Conservation (phyloP, 805 yeast species). For the Cyberlindnera sargentensis region DNA sequence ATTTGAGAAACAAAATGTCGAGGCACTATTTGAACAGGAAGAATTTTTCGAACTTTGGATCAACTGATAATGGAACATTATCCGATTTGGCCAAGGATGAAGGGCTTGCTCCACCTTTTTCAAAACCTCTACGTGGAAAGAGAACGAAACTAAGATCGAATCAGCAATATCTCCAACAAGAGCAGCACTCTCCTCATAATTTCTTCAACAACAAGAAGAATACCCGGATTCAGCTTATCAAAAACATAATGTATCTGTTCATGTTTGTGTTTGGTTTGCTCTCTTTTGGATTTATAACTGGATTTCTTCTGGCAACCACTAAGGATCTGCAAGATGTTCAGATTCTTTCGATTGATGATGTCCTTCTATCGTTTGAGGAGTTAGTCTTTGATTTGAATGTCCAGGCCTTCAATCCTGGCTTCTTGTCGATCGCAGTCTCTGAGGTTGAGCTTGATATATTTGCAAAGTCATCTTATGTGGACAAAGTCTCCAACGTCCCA, state of each 20-base stretch:
- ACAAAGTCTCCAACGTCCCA: conserved; percentile 8
- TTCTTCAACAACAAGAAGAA: conserved; percentile 27
- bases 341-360: conserved; percentile 55
- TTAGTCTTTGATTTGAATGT: conserved; percentile 71
- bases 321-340: conserved; percentile 70
- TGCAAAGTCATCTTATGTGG: conserved; percentile 57
- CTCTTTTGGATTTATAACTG: conserved; percentile 69
- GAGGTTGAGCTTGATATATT: conserved; percentile 77
- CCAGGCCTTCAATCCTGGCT: conserved; percentile 83
- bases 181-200: conserved; percentile 42
- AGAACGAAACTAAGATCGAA: conserved; percentile 19
- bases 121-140: conserved; percentile 5
- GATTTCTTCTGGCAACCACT: conserved; percentile 79
- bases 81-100: conserved; percentile 10
- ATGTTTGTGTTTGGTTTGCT: conserved; percentile 40
- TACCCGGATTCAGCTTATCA: conserved; percentile 27
- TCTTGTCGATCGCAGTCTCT: conserved; percentile 56
- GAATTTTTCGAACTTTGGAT: conserved; percentile 11
- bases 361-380: conserved; percentile 78
- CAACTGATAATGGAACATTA: conserved; percentile 11
- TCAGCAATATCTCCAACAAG: conserved; percentile 12
- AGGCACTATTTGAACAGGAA: conserved; percentile 24
- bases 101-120: neutral
- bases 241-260: conserved; percentile 28
- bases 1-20: conserved; percentile 14